Percentiles rank a stretch among this genome's conserved stretches.
phyloP scores from a whole-genome alignment of 2,329 filamentous ascomycete genomes.

The Xylariales sp. region DNA sequence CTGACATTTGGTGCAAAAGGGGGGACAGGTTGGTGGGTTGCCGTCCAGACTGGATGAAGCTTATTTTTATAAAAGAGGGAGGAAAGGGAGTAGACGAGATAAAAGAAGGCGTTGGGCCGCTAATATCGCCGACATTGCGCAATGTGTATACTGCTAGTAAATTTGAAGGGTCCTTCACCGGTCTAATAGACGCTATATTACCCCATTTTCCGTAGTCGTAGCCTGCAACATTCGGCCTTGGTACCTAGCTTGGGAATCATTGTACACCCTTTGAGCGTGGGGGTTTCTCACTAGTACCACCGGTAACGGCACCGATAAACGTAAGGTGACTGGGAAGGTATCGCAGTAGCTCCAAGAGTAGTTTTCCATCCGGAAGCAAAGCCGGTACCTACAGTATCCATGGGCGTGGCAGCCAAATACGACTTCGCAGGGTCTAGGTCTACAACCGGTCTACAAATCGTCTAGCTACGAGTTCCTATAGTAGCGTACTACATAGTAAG shows the following conservation, averaged over 20 bases:
- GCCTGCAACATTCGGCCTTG: constrained; percentile 15
- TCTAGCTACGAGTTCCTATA: too few relatives aligned
- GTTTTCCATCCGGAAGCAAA: constrained; percentile 13
- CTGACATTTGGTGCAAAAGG: constrained; percentile 6
- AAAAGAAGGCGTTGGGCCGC: too few relatives aligned
- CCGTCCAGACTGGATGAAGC: too few relatives aligned
- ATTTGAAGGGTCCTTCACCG: neutral
- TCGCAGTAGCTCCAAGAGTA: neutral
- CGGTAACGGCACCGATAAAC: constrained; percentile 3
- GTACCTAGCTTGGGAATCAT: neutral
- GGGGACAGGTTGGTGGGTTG: too few relatives aligned
- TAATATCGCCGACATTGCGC: too few relatives aligned
- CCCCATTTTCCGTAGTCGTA: constrained; percentile 16
- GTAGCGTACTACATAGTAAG: too few relatives aligned
- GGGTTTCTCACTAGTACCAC: constrained; percentile 1
- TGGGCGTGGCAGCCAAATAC: constrained; percentile 2
- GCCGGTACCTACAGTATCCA: constrained; percentile 12
- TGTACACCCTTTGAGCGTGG: constrained; percentile 6
- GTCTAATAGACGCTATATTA: constrained; percentile 5
- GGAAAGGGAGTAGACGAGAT: too few relatives aligned
- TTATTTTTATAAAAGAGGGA: too few relatives aligned
- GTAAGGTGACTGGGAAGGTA: neutral
- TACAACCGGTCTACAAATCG: neutral
- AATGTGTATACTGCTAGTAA: neutral
- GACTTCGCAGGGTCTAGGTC: constrained; percentile 8